Evolutionary conservation across 2,329 filamentous ascomycete genomes (phyloP), one percentile per base, ranked within the genome.

Genomic region (Anthostomella pinea): DNA sequence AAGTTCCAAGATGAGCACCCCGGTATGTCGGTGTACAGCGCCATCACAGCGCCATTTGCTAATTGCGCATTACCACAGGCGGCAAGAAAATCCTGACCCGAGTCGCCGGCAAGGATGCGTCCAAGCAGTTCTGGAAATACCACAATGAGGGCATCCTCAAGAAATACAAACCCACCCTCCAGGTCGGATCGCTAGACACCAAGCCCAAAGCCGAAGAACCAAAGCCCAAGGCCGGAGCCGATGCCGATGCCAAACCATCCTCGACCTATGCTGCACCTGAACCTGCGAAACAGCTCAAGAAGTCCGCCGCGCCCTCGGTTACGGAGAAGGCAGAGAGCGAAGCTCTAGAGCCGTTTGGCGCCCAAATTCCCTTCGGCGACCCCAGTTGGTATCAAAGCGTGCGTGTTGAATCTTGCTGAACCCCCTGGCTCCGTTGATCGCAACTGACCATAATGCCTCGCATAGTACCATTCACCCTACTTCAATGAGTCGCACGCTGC

Each of bases 381-480:
- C 93, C 93, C 9, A 80, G 78, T 30, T 98, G 93, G 93, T 96
- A 96, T 66, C 90, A 95, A 64, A 83, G 83, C 50, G 88, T 94
- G 73, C 64, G 87, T 18, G 9, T 24, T n/a, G n/a, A n/a, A n/a
- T 72, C 8, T n/a, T 63, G 20, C 9, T 33, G 33, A 13, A 7
- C 7, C 14, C 19, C 11, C 6, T 17, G 13, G 27, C 4, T 25
- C 21, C 19, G 10, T 14, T 18, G 9, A 7, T 20, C 15, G 20
- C 28, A 33, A 27, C 49, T 48, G 34, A 46, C 27, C 10, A 26
- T 16, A 29, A 17, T 39, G 14, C 29, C 2, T 3, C 35, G 3
- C 33, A n/a, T 48, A 94, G 86, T 95, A 95, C 67, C 87, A 95
- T 70, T 95, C 91, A 2, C 88, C 91, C 18, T 97, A 96, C 76